Evolutionary conservation across 2,329 filamentous ascomycete species (phyloP), one percentile per base, ranked within the genome.

Genomic region (Talaromyces sp.): DNA sequence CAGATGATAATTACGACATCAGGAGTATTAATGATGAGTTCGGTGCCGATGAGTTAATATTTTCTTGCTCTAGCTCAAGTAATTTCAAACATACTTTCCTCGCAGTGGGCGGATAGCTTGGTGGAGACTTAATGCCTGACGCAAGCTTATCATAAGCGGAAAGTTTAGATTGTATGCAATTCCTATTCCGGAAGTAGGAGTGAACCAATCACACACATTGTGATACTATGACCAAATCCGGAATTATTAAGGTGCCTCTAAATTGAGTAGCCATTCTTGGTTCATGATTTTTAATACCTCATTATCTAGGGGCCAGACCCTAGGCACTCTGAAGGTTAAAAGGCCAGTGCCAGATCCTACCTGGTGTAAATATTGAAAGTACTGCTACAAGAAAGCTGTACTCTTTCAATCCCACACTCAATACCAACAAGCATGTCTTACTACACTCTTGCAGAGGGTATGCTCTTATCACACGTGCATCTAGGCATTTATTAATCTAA

Each of bases 381-480:
- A 19, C 17, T 54, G 51, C 13, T 27, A 32, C 51, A 27, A 53
- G 31, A 14, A 35, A 35, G 2, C 31, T 35, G 11, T 35, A 11
- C 10, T 54, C 27, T 54, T 19, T 19, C n/a, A 29, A 32, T 21
- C 29, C 21, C 24, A 54, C n/a, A 8, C 9, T 31, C 13, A 29
- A 19, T 27, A 54, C 17, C 29, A 31, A 2, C n/a, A 54, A 32
- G 35, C 4, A 54, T 54, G 26, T n/a, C 31, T 38, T 51, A 56
- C 19, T 71, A 67, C 24, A 71, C 69, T 10, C 55, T 71, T 29
- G 69, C 69, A 8, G 69, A 71, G 63, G 69, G 69, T 70, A 64
- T 9, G 26, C 17, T 54, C 14, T 3, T 38, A 21, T 10, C 9
- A n/a, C n/a, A 29, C 27, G 29, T 19, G 11, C 31, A 49, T 43